phyloP scores from a whole-genome alignment of 1,284 basidiomycete species.

The Sanguinoderma infundibulare region DNA sequence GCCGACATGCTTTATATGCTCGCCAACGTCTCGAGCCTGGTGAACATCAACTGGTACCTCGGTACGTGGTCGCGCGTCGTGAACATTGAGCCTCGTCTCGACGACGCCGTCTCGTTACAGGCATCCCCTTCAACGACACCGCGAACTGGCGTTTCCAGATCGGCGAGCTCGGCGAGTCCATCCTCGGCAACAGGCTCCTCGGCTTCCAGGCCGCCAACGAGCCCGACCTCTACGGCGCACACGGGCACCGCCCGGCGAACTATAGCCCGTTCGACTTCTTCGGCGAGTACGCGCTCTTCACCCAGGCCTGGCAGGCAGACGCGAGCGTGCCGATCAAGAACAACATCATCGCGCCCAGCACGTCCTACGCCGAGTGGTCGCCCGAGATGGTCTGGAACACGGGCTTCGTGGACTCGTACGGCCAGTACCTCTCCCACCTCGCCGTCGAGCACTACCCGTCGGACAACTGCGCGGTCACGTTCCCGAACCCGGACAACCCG shows the following conservation, averaged over 20 bases:
- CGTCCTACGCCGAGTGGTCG: slow-evolving; percentile 38
- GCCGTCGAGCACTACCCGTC: slow-evolving; percentile 63
- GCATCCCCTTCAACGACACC: slow-evolving; percentile 58
- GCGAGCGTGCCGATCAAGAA: slow-evolving; percentile 45
- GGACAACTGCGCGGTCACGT: slow-evolving; percentile 36
- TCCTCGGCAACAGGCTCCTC: slow-evolving; percentile 63
- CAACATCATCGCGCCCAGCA: slow-evolving; percentile 57
- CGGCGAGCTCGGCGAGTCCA: slow-evolving; percentile 49
- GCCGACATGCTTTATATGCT: slow-evolving; percentile 47
- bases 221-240: slow-evolving; percentile 63
- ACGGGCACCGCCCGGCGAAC: slow-evolving; percentile 38
- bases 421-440: slow-evolving; percentile 44
- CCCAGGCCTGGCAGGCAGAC: slow-evolving; percentile 47
- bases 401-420: slow-evolving; percentile 48
- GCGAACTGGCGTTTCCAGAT: slow-evolving; percentile 57
- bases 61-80: slow-evolving; percentile 28
- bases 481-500: slow-evolving; percentile 36
- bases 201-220: slow-evolving; percentile 72
- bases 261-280: slow-evolving; percentile 54
- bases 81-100: not conserved
- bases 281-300: slow-evolving; percentile 51
- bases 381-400: slow-evolving; percentile 48
- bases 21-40: slow-evolving; percentile 44
- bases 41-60: slow-evolving; percentile 48
- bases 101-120: slow-evolving; percentile 5